Conservation (phyloP, 371 early-diverging fungal species). For the Apophysomyces elegans region DNA sequence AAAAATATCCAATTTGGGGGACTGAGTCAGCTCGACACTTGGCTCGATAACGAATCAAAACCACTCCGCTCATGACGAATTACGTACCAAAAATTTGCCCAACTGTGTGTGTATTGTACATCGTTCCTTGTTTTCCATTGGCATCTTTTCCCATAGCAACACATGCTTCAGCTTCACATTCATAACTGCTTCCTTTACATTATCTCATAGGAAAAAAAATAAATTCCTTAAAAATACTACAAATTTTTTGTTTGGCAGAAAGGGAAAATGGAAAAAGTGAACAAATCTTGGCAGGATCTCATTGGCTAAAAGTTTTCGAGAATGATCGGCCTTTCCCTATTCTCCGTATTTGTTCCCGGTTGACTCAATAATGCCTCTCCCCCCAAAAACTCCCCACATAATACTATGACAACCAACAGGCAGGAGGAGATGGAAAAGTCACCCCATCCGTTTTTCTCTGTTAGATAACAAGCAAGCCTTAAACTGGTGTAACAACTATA, state of each 20-base stretch:
- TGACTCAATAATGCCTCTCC: conserved; percentile 3
- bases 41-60: too few relatives aligned
- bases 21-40: too few relatives aligned
- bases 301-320: conserved; percentile 4
- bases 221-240: neutral
- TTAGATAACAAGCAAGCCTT: neutral
- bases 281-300: conserved; percentile 1
- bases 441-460: neutral
- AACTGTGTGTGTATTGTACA: neutral
- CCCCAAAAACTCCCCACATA: neutral
- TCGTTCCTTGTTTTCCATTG: neutral
- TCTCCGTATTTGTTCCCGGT: conserved; percentile 2
- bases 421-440: neutral
- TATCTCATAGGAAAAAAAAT: neutral
- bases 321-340: conserved; percentile 7
- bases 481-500: neutral
- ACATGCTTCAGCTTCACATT: neutral
- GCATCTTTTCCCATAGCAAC: neutral
- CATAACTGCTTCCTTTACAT: neutral
- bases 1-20: neutral
- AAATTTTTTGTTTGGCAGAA: neutral
- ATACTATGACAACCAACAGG: neutral
- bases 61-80: neutral
- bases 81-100: neutral
- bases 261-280: neutral